Percentiles rank a stretch among this genome's conserved stretches.
phyloP scores from a whole-genome alignment of 192 early-diverging fungal species.

The Backusella macrospora region DNA sequence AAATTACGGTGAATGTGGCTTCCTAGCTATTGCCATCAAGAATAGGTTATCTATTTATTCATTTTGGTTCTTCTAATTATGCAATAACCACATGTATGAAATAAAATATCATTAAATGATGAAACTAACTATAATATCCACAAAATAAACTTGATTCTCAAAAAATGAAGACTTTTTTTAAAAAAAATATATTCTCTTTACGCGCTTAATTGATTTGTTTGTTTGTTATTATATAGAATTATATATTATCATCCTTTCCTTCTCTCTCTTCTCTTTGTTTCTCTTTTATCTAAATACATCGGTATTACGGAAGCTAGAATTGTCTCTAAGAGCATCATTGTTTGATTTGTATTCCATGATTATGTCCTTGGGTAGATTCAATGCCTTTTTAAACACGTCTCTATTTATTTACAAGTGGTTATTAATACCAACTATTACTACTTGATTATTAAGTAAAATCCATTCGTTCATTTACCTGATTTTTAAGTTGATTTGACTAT shows the following conservation, averaged over 20 bases:
- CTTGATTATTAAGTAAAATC: neutral
- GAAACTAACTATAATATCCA: too few species aligned
- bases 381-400: slow-evolving; percentile 85
- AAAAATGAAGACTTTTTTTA: too few species aligned
- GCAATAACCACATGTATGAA: too few species aligned
- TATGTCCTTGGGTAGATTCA: slow-evolving; percentile 85
- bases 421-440: neutral
- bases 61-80: too few species aligned
- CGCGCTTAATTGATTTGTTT: neutral
- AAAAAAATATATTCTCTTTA: too few species aligned
- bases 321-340: slow-evolving; percentile 83
- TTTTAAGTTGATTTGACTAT: slow-evolving; percentile 78
- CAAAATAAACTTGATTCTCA: too few species aligned
- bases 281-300: slow-evolving; percentile 67
- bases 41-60: too few species aligned
- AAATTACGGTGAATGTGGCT: too few species aligned
- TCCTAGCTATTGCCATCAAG: too few species aligned
- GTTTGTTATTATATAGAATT: neutral
- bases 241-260: neutral
- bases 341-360: slow-evolving; percentile 97
- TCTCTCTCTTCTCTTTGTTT: too few species aligned
- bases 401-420: slow-evolving; percentile 36
- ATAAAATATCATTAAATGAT: too few species aligned
- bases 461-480: slow-evolving; percentile 61
- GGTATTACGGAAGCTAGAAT: slow-evolving; percentile 85